Conservation (phyloP, 805 yeast genomes). For the Hanseniaspora thailandica region DNA sequence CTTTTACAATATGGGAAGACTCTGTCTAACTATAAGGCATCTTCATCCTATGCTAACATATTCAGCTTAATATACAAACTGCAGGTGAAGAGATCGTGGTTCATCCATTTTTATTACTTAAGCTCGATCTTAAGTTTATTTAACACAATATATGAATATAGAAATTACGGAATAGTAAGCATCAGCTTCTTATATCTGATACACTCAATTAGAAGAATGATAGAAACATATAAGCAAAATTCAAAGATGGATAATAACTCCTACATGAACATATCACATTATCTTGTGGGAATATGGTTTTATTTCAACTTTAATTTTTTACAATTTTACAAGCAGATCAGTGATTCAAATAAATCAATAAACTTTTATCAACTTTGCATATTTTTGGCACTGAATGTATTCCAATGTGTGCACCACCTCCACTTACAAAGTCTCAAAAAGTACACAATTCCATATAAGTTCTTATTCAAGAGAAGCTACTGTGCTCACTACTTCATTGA, state of each 20-base stretch:
- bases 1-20: conserved; percentile 14
- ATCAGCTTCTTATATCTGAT: neutral
- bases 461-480: conserved; percentile 39
- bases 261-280: conserved; percentile 52
- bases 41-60: neutral
- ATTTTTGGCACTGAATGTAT: conserved; percentile 21
- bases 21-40: neutral
- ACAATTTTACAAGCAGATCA: conserved; percentile 23
- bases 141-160: neutral
- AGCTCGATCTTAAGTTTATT: neutral
- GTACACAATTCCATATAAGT: conserved; percentile 43
- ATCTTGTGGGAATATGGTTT: conserved; percentile 50
- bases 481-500: conserved; percentile 69
- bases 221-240: conserved; percentile 7
- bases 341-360: neutral
- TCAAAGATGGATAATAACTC: neutral
- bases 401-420: conserved; percentile 35
- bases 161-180: no score
- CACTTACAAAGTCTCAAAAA: conserved; percentile 41
- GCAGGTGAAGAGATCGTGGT: conserved; percentile 10
- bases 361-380: conserved; percentile 19
- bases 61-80: neutral
- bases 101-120: conserved; percentile 11
- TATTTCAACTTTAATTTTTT: conserved; percentile 40
- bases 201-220: conserved; percentile 12